A percentile compares a stretch with the other conserved stretches of the same genome.
Evolutionary conservation across 1,139 yeast genomes (phyloP).

Genomic region (Geotrichum fermentans): DNA sequence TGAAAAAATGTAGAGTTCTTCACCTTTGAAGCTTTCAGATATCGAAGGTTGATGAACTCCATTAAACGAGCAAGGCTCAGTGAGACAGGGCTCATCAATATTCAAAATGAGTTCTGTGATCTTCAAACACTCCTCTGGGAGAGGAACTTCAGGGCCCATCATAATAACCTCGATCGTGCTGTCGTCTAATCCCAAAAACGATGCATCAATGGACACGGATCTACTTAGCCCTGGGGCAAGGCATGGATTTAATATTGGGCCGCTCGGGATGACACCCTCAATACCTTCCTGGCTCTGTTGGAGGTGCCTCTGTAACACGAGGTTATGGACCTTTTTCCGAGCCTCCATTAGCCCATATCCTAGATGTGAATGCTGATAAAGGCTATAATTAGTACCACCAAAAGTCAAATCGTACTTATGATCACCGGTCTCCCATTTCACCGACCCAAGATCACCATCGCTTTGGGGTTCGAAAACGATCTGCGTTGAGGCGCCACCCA

Average conservation of each 20-base stretch:
- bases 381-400: constrained; percentile 73
- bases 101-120: constrained; percentile 78
- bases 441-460: constrained; percentile 24
- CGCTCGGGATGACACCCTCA: neutral
- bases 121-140: constrained; percentile 66
- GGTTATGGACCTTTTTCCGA: constrained; percentile 69
- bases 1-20: constrained; percentile 81
- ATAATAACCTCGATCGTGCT: constrained; percentile 45
- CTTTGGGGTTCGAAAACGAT: constrained; percentile 84
- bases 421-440: constrained; percentile 63
- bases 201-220: constrained; percentile 34
- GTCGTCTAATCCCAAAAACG: constrained; percentile 23
- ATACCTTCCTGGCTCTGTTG: neutral
- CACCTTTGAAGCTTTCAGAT: constrained; percentile 61
- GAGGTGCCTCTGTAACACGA: constrained; percentile 26
- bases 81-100: constrained; percentile 70
- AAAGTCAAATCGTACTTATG: constrained; percentile 76
- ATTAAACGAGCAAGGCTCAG: constrained; percentile 87
- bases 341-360: constrained; percentile 97
- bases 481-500: constrained; percentile 98
- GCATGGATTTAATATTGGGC: constrained; percentile 65
- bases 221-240: constrained; percentile 63
- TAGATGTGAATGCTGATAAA: constrained; percentile 91
- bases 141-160: constrained; percentile 64
- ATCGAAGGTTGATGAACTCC: constrained; percentile 96